A percentile compares a stretch with the other conserved stretches of the same genome.
Conservation (phyloP, 768 basidiomycete genomes). For the Hypholoma sublateritium region DNA sequence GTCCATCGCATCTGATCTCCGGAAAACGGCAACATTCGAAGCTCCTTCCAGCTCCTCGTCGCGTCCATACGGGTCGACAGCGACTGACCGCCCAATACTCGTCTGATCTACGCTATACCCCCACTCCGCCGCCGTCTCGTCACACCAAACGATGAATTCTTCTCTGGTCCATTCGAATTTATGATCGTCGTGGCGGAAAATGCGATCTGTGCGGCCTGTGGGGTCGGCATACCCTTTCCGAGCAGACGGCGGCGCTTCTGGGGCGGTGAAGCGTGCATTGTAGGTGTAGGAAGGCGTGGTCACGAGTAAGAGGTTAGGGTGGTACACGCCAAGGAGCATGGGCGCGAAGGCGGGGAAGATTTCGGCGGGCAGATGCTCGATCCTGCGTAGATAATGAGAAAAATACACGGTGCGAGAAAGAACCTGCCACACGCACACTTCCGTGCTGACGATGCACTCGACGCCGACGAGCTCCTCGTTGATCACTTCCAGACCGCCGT, state of each 20-base stretch:
- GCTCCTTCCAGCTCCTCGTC: constrained; percentile 66
- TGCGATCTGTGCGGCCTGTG: constrained; percentile 66
- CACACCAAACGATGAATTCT: constrained; percentile 72
- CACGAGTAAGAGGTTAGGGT: constrained; percentile 68
- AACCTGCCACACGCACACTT: constrained; percentile 60
- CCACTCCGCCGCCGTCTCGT: constrained; percentile 56
- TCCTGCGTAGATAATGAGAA: constrained; percentile 38
- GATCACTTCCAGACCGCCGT: constrained; percentile 67
- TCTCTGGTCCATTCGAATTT: constrained; percentile 86
- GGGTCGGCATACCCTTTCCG: constrained; percentile 69
- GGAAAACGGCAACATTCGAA: constrained; percentile 66
- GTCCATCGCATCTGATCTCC: constrained; percentile 34
- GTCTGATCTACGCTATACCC: constrained; percentile 66
- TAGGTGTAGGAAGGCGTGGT: constrained; percentile 88
- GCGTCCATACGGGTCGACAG: constrained; percentile 72
- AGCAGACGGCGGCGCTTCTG: constrained; percentile 39
- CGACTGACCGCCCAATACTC: constrained; percentile 57
- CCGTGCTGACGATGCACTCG: constrained; percentile 75
- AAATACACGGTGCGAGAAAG: background rate
- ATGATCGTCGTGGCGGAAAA: constrained; percentile 83
- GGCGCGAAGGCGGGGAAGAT: constrained; percentile 66
- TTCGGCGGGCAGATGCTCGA: constrained; percentile 72
- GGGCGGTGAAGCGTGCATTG: constrained; percentile 72
- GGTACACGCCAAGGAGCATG: constrained; percentile 74
- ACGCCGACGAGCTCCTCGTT: constrained; percentile 65